These are phyloP conservation scores for Penicillium sp. DNA, from an alignment of 2,329 filamentous ascomycete species.

Conservation along the genomic window DNA sequence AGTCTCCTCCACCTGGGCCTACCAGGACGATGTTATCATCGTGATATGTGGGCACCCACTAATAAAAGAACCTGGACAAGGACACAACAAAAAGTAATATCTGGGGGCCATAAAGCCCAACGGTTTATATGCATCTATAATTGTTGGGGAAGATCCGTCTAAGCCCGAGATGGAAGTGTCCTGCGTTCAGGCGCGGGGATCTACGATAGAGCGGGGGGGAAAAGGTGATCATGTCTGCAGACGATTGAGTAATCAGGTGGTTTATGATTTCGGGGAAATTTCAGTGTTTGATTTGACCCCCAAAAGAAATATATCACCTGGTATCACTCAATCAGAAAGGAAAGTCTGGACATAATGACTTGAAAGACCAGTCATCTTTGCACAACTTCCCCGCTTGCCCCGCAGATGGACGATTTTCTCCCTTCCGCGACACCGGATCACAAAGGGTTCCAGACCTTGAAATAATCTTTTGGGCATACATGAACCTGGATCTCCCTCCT, in stretches of 20 bases:
- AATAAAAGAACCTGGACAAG: not conserved
- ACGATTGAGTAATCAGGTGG: not conserved
- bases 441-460: not conserved
- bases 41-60: not conserved
- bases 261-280: not conserved
- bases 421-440: constrained; percentile 1
- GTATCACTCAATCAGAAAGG: not conserved
- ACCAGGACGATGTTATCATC: not conserved
- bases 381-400: constrained; percentile 2
- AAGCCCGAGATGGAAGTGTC: not conserved
- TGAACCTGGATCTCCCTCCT: not conserved
- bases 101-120: not conserved
- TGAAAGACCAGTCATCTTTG: not conserved
- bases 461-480: not conserved
- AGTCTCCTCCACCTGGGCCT: not conserved
- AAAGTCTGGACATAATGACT: not conserved
- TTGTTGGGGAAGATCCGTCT: not conserved
- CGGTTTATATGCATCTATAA: not conserved
- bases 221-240: not conserved
- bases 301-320: not conserved
- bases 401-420: not conserved
- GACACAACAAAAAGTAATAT: not conserved
- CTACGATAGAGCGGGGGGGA: not conserved
- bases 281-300: not conserved
- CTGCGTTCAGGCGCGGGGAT: not conserved